A percentile compares a stretch with the other conserved stretches of the same genome.
These are phyloP conservation scores for Thalassiosira hispida DNA, from an alignment of 352 stramenopile species.

Conservation along the genomic window DNA sequence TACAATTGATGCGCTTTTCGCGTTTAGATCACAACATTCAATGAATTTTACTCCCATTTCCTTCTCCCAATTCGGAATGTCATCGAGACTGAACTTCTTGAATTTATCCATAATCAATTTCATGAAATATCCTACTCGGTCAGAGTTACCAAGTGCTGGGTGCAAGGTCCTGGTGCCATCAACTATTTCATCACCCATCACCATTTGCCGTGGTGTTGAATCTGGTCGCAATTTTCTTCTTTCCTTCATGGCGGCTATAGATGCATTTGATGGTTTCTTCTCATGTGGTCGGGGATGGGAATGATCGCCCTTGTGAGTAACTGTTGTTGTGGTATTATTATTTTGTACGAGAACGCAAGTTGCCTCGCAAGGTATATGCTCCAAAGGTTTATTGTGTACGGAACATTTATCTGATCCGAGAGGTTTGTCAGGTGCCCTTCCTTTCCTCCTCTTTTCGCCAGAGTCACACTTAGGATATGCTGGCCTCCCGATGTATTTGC, in stretches of 20 bases:
- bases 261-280: conserved; percentile 1
- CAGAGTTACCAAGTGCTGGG: conserved; percentile 10
- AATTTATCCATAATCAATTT: neutral
- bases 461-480: too few relatives aligned
- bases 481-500: too few relatives aligned
- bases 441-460: too few relatives aligned
- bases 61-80: neutral
- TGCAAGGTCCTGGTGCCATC: neutral
- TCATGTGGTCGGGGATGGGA: conserved; percentile 12
- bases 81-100: neutral
- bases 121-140: conserved; percentile 2
- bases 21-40: too few relatives aligned
- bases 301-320: conserved; percentile 15
- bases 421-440: too few relatives aligned
- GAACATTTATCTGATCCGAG: too few relatives aligned
- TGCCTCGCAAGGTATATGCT: too few relatives aligned
- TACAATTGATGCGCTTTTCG: too few relatives aligned
- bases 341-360: too few relatives aligned
- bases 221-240: neutral
- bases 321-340: neutral
- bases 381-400: too few relatives aligned
- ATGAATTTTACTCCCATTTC: too few relatives aligned
- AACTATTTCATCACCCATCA: neutral
- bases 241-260: neutral
- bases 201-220: neutral